A percentile compares a stretch with the other conserved stretches of the same genome.
Evolutionary conservation across 805 yeast genomes (phyloP).

Genomic region (Nakazawaea wickerhamii): DNA sequence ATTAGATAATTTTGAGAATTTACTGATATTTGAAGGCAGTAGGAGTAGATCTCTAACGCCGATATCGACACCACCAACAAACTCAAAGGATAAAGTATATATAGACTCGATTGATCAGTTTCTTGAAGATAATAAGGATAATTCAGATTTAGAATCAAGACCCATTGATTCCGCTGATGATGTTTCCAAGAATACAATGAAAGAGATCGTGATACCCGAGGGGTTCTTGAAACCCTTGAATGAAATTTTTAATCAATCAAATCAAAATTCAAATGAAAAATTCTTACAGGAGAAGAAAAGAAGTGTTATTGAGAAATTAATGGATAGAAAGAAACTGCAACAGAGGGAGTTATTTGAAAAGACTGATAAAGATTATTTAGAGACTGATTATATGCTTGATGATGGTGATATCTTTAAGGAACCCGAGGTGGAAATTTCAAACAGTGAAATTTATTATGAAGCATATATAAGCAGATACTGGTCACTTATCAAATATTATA

Average conservation of each 20-base stretch:
- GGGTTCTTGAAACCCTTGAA: slow-evolving; percentile 13
- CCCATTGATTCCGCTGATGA: slow-evolving; percentile 9
- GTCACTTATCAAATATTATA: slow-evolving; percentile 21
- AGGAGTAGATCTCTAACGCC: background rate
- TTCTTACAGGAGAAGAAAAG: slow-evolving; percentile 10
- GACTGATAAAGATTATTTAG: slow-evolving; percentile 7
- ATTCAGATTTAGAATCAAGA: slow-evolving; percentile 1
- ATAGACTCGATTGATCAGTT: slow-evolving; percentile 23
- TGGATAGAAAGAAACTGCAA: slow-evolving; percentile 4
- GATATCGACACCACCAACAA: background rate
- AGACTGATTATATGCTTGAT: slow-evolving; percentile 12
- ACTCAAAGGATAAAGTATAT: slow-evolving; percentile 11
- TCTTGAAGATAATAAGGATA: slow-evolving; percentile 19
- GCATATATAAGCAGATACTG: slow-evolving; percentile 17
- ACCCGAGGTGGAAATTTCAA: slow-evolving; percentile 14
- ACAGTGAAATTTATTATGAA: slow-evolving; percentile 20
- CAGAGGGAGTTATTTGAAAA: background rate
- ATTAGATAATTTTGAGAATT: slow-evolving; percentile 12
- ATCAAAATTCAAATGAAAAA: slow-evolving; percentile 7
- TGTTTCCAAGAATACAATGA: slow-evolving; percentile 5
- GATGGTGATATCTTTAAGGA: slow-evolving; percentile 11
- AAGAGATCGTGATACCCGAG: slow-evolving; percentile 15
- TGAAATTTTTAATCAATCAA: slow-evolving; percentile 14
- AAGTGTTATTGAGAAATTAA: slow-evolving; percentile 6
- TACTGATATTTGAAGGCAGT: slow-evolving; percentile 11